Conservation (phyloP, 257 asterid species). For the Penstemon barbatus region DNA sequence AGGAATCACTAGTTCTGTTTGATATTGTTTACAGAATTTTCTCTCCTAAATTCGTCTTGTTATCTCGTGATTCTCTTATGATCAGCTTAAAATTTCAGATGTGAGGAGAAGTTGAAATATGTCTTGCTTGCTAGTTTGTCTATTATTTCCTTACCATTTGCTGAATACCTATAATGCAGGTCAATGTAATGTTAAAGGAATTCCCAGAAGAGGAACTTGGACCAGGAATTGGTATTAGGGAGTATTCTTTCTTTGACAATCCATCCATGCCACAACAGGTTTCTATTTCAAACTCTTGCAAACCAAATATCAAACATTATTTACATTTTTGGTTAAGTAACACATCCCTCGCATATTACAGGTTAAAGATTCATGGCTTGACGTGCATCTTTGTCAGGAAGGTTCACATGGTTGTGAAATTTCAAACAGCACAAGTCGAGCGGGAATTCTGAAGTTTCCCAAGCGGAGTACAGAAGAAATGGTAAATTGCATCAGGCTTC, state of each 20-base stretch:
- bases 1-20: background rate
- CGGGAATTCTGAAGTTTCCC: slow-evolving; percentile 71
- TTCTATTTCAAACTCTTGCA: slow-evolving; percentile 10
- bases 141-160: slow-evolving; percentile 20
- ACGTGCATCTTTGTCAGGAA: slow-evolving; percentile 87
- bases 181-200: slow-evolving; percentile 73
- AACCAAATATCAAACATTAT: background rate
- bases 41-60: background rate
- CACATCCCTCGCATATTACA: slow-evolving; percentile 33
- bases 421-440: slow-evolving; percentile 58
- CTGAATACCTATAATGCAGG: slow-evolving; percentile 48
- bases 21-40: background rate
- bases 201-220: slow-evolving; percentile 75
- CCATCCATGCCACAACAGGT: slow-evolving; percentile 83
- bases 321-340: slow-evolving; percentile 18
- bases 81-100: background rate
- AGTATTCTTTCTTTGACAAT: slow-evolving; percentile 83
- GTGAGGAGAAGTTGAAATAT: slow-evolving; percentile 15
- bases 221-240: slow-evolving; percentile 71
- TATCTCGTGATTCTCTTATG: slow-evolving; percentile 5
- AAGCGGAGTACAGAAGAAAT: slow-evolving; percentile 73
- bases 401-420: slow-evolving; percentile 74
- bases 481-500: slow-evolving; percentile 43
- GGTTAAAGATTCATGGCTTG: slow-evolving; percentile 95
- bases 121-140: slow-evolving; percentile 11